Percentiles rank a stretch among this genome's conserved stretches.
Conservation (phyloP, 805 yeast species). For the Ascoidea rubescens region DNA sequence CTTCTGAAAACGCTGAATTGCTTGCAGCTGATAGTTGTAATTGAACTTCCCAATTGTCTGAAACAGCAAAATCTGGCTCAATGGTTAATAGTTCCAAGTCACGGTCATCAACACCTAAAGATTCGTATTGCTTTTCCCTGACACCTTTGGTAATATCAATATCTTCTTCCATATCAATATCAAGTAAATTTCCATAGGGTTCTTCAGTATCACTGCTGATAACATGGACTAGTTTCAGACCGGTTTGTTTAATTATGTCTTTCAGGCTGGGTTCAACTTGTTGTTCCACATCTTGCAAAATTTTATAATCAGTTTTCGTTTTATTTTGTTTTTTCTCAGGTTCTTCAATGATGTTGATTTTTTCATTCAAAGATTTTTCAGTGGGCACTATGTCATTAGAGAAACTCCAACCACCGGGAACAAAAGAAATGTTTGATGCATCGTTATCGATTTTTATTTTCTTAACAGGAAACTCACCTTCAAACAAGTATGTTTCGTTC, state of each 20-base stretch:
- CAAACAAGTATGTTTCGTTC: neutral
- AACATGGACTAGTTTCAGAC: too few species aligned
- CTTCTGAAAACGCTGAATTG: constrained; percentile 23
- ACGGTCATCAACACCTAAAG: constrained; percentile 32
- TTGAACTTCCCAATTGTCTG: constrained; percentile 18
- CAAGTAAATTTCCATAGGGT: constrained; percentile 8
- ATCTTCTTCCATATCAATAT: constrained; percentile 8
- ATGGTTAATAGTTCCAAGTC: constrained; percentile 28
- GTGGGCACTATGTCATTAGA: constrained; percentile 1
- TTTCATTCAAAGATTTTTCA: constrained; percentile 1
- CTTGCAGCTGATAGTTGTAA: constrained; percentile 26
- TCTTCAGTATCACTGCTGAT: constrained; percentile 8
- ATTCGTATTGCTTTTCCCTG: constrained; percentile 55
- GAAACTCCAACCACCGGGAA: constrained; percentile 21
- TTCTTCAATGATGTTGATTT: neutral
- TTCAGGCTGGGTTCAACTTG: too few species aligned
- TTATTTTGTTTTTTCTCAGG: neutral
- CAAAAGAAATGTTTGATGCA: constrained; percentile 3
- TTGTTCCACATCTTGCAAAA: neutral
- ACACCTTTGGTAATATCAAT: constrained; percentile 25
- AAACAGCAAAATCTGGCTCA: constrained; percentile 14
- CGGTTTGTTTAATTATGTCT: too few species aligned
- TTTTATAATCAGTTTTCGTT: neutral
- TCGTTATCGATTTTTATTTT: constrained; percentile 16
- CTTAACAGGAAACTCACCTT: constrained; percentile 19